Conservation (phyloP, 2,329 filamentous ascomycete genomes). For the Trichoderma cornu-damae region DNA sequence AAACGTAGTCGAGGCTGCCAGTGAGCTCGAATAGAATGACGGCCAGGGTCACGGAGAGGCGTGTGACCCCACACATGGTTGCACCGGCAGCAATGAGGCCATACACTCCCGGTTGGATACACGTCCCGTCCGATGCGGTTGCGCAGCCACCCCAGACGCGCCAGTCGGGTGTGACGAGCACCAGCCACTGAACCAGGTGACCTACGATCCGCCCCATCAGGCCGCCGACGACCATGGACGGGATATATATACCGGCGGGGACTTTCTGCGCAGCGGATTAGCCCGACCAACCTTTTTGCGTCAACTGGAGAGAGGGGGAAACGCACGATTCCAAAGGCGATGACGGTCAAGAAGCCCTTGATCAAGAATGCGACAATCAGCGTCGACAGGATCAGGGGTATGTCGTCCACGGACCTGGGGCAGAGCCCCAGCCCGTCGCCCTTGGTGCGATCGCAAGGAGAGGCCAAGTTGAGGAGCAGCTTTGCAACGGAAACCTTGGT, state of each 20-base stretch:
- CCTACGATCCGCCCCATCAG: conserved; percentile 84
- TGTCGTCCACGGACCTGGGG: conserved; percentile 64
- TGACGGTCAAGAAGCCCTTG: conserved; percentile 80
- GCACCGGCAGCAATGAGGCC: conserved; percentile 90
- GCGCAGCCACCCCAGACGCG: conserved; percentile 71
- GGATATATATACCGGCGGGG: conserved; percentile 94
- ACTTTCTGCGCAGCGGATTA: conserved; percentile 58
- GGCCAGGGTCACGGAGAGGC: conserved; percentile 85
- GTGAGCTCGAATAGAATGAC: conserved; percentile 96
- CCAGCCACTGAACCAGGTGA: conserved; percentile 76
- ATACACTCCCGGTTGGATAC: conserved; percentile 95
- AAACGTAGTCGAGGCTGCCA: conserved; percentile 87
- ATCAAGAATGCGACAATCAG: conserved; percentile 77
- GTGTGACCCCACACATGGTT: conserved; percentile 96
- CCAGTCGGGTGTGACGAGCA: conserved; percentile 66
- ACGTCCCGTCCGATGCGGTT: conserved; percentile 65
- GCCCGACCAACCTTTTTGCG: not conserved
- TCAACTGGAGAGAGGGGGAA: not conserved
- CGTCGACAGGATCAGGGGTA: conserved; percentile 68
- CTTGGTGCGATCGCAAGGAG: conserved; percentile 71
- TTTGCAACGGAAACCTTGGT: conserved; percentile 88
- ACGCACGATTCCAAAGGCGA: conserved; percentile 83
- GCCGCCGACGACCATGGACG: conserved; percentile 97
- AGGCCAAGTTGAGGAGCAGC: conserved; percentile 82
- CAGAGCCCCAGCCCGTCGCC: conserved; percentile 71